phyloP scores from a whole-genome alignment of 1,284 basidiomycete species.

The Ustilago trichophora region DNA sequence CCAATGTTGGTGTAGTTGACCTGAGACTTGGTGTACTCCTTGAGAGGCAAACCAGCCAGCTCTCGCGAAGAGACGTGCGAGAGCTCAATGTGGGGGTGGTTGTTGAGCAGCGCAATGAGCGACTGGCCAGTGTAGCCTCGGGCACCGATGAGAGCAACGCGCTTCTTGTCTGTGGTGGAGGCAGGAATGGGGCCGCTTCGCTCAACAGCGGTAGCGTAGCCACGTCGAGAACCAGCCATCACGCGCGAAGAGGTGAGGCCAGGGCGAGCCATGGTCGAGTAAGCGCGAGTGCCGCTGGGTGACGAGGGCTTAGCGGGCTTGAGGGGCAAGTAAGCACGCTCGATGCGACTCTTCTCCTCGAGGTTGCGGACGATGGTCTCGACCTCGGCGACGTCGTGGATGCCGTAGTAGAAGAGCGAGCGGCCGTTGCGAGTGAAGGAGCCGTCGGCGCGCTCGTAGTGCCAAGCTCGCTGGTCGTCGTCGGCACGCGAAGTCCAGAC shows the following conservation, averaged over 20 bases:
- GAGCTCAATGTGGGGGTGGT: conserved; percentile 86
- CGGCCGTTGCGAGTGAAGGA: conserved; percentile 92
- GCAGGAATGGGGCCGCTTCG: conserved; percentile 68
- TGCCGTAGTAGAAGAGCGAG: conserved; percentile 96
- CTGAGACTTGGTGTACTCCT: conserved; percentile 81
- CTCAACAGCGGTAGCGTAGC: conserved; percentile 70
- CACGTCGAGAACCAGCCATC: conserved; percentile 41
- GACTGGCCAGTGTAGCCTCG: conserved; percentile 95
- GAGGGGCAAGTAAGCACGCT: conserved; percentile 87
- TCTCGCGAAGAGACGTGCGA: conserved; percentile 96
- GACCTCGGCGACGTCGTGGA: conserved; percentile 90
- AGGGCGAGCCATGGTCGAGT: conserved; percentile 63
- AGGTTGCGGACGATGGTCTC: conserved; percentile 78
- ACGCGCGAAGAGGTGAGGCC: conserved; percentile 69
- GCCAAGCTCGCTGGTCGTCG: conserved; percentile 95
- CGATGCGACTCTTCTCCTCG: conserved; percentile 85
- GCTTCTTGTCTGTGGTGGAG: conserved; percentile 76
- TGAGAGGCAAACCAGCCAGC: conserved; percentile 82
- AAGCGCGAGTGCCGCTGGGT: conserved; percentile 59
- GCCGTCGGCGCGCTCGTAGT: conserved; percentile 97
- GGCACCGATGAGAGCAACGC: conserved; percentile 93
- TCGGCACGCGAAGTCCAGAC: conserved; percentile 97
- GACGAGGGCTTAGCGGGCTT: conserved; percentile 76
- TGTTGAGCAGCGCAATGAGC: conserved; percentile 82
- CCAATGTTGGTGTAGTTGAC: conserved; percentile 70